Conservation (phyloP, 2,329 filamentous ascomycete genomes). For the Cyclaneusma minus region DNA sequence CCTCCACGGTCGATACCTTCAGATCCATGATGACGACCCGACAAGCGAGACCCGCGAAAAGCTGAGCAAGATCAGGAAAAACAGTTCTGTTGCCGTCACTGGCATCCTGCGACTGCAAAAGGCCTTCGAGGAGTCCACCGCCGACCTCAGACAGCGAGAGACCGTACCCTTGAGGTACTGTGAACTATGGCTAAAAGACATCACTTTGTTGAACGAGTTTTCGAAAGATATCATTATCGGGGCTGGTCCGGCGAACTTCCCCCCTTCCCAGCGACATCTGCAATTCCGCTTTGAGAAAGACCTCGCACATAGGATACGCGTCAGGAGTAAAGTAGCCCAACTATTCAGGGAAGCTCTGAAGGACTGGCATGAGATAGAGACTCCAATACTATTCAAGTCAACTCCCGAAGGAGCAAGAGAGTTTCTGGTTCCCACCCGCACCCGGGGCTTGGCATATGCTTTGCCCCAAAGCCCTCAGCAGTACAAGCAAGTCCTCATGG, state of each 20-base stretch:
- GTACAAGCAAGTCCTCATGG: constrained; percentile 97
- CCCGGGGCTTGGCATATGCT: constrained; percentile 66
- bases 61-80: constrained; percentile 30
- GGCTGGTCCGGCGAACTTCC: constrained; percentile 51
- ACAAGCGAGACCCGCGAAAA: constrained; percentile 21
- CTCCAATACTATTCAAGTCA: constrained; percentile 89
- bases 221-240: constrained; percentile 64
- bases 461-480: constrained; percentile 94
- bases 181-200: constrained; percentile 45
- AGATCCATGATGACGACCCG: constrained; percentile 21
- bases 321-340: constrained; percentile 46
- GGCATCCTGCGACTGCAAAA: constrained; percentile 18
- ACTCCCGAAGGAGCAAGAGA: constrained; percentile 91
- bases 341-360: constrained; percentile 25
- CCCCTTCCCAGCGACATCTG: constrained; percentile 61
- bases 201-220: constrained; percentile 58
- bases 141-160: constrained; percentile 2
- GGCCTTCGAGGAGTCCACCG: constrained; percentile 7
- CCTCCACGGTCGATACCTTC: constrained; percentile 18
- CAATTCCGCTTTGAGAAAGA: constrained; percentile 63
- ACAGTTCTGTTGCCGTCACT: constrained; percentile 35
- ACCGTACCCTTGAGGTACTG: constrained; percentile 12
- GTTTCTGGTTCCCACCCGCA: constrained; percentile 80
- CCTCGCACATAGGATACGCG: constrained; percentile 51
- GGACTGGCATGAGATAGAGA: constrained; percentile 54